Conservation (phyloP, 805 yeast genomes). For the Cyberlindnera xishuangbannaensis region DNA sequence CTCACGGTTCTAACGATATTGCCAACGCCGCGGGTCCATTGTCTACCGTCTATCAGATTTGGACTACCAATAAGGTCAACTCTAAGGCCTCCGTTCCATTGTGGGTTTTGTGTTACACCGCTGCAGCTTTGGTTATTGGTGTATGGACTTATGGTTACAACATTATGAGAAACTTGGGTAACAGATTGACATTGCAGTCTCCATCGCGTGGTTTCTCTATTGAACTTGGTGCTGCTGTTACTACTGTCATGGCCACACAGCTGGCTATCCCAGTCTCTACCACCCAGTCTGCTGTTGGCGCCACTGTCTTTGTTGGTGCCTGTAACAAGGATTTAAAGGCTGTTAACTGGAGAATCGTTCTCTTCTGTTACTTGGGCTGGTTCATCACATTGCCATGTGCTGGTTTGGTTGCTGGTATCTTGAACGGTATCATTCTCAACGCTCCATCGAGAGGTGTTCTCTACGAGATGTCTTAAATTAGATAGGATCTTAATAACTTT, state of each 20-base stretch:
- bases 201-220: slow-evolving; percentile 75
- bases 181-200: slow-evolving; percentile 67
- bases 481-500: neutral
- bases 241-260: slow-evolving; percentile 71
- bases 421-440: slow-evolving; percentile 57
- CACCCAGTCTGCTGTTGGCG: slow-evolving; percentile 75
- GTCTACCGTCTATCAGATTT: slow-evolving; percentile 55
- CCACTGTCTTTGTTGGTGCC: slow-evolving; percentile 69
- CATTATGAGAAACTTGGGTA: slow-evolving; percentile 67
- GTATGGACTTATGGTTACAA: slow-evolving; percentile 67
- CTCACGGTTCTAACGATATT: slow-evolving; percentile 79
- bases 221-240: slow-evolving; percentile 73
- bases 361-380: slow-evolving; percentile 72
- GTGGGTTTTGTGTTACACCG: slow-evolving; percentile 69
- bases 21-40: slow-evolving; percentile 76
- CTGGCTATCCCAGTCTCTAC: slow-evolving; percentile 69
- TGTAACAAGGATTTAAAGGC: slow-evolving; percentile 59
- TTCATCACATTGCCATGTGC: slow-evolving; percentile 67
- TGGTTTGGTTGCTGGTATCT: slow-evolving; percentile 62
- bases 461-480: slow-evolving; percentile 18
- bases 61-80: slow-evolving; percentile 44
- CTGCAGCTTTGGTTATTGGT: slow-evolving; percentile 61
- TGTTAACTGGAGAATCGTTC: slow-evolving; percentile 73
- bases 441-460: slow-evolving; percentile 47
- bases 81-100: slow-evolving; percentile 55